A percentile compares a stretch with the other conserved stretches of the same genome.
Conservation (phyloP, 2,329 filamentous ascomycete species). For the Diaporthe longicolla region DNA sequence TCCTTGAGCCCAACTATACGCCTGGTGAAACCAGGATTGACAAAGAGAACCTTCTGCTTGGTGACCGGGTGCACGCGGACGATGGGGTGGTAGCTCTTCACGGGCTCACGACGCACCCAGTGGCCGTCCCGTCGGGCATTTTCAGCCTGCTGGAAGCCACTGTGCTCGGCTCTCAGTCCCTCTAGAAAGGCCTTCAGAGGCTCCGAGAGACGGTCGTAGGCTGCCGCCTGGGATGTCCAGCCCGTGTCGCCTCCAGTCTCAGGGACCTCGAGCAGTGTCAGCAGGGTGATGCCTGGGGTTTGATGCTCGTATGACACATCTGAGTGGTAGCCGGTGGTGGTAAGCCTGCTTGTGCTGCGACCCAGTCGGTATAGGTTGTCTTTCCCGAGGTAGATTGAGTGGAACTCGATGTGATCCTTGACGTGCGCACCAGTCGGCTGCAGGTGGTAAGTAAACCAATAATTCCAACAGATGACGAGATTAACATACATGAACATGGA, state of each 20-base stretch:
- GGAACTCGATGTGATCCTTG: slow-evolving; percentile 59
- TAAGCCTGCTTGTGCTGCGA: slow-evolving; percentile 52
- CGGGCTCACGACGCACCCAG: slow-evolving; percentile 71
- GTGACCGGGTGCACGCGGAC: slow-evolving; percentile 74
- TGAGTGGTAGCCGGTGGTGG: slow-evolving; percentile 57
- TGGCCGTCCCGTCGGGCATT: slow-evolving; percentile 51
- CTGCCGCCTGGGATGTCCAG: slow-evolving; percentile 55
- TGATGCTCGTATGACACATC: slow-evolving; percentile 61
- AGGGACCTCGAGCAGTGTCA: slow-evolving; percentile 55
- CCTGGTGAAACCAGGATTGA: slow-evolving; percentile 50
- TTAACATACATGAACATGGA: slow-evolving; percentile 55
- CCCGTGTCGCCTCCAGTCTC: slow-evolving; percentile 56
- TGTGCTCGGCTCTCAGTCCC: slow-evolving; percentile 56
- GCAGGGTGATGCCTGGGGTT: slow-evolving; percentile 57
- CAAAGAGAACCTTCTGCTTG: slow-evolving; percentile 48
- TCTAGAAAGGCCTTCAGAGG: slow-evolving; percentile 55
- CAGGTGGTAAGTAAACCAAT: background rate
- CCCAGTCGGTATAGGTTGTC: slow-evolving; percentile 59
- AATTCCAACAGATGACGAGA: slow-evolving; percentile 59
- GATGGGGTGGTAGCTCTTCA: slow-evolving; percentile 75
- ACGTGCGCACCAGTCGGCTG: slow-evolving; percentile 60
- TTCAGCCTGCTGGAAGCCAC: slow-evolving; percentile 56
- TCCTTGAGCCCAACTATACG: slow-evolving; percentile 74
- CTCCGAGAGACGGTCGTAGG: slow-evolving; percentile 54
- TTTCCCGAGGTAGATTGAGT: slow-evolving; percentile 62